Conservation (phyloP, 345 rosid species). For the Linum trigynum region DNA sequence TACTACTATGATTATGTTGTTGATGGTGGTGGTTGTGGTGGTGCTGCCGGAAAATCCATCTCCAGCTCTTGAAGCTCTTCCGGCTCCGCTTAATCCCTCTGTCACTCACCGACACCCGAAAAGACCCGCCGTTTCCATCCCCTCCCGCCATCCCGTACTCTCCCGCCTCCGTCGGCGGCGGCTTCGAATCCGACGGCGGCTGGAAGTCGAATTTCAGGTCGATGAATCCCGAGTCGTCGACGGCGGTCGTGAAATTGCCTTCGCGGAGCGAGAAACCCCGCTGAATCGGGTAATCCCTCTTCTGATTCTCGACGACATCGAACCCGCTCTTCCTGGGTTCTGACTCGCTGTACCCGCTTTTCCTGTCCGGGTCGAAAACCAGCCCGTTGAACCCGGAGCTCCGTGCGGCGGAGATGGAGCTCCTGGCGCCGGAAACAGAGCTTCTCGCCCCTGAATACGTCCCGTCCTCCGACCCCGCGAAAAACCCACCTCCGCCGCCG, state of each 20-base stretch:
- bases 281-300: conserved; percentile 24
- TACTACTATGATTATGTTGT: conserved; percentile 21
- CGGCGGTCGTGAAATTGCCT: conserved; percentile 46
- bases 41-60: conserved; percentile 74
- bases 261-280: conserved; percentile 67
- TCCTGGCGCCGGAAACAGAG: conserved; percentile 34
- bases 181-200: conserved; percentile 30
- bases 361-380: conserved; percentile 62
- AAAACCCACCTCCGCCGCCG: conserved; percentile 43
- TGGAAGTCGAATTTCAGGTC: conserved; percentile 69
- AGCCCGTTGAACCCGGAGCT: conserved; percentile 67
- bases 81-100: conserved; percentile 61
- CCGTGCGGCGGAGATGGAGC: conserved; percentile 67
- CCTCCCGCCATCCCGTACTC: conserved; percentile 15
- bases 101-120: conserved; percentile 55
- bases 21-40: neutral
- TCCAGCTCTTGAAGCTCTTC: conserved; percentile 86
- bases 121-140: conserved; percentile 42
- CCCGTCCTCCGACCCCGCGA: conserved; percentile 59
- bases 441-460: conserved; percentile 28
- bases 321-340: conserved; percentile 51
- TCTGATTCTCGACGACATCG: conserved; percentile 21
- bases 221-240: conserved; percentile 77
- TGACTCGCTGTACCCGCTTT: conserved; percentile 67
- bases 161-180: conserved; percentile 23